phyloP scores from a whole-genome alignment of 164 flowering plant species.

The Umbilicus rupestris region DNA sequence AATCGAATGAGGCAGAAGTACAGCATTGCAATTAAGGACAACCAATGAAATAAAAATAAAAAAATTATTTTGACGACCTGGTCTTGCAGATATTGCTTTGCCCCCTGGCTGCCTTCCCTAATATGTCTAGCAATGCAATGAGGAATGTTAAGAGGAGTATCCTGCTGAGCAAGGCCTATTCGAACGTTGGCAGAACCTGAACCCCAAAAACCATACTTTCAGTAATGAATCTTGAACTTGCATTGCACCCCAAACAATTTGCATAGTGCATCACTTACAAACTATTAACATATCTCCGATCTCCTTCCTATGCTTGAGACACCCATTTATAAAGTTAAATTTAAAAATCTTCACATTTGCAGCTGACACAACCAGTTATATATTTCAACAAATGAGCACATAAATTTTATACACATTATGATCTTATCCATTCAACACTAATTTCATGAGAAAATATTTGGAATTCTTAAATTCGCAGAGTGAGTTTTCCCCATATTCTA shows the following conservation, averaged over 20 bases:
- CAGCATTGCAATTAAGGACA: neutral
- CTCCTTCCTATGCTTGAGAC: no score
- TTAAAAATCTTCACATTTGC: no score
- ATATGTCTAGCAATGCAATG: constrained; percentile 81
- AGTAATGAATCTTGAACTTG: neutral
- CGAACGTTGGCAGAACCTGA: constrained; percentile 81
- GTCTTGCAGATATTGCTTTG: constrained; percentile 54
- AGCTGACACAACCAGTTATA: no score
- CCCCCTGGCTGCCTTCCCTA: constrained; percentile 22
- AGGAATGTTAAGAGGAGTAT: constrained; percentile 64
- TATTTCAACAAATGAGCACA: no score
- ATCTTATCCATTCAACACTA: no score
- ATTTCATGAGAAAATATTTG: no score
- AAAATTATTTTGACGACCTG: constrained; percentile 35
- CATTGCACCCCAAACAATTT: neutral
- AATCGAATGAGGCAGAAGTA: neutral
- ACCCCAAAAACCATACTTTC: neutral
- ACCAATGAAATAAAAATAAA: neutral
- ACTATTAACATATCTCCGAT: no score
- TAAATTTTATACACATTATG: no score
- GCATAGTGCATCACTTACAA: neutral
- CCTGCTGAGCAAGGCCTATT: constrained; percentile 79
- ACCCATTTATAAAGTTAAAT: no score
- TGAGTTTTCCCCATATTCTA: neutral
- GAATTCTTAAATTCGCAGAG: neutral